Conservation (phyloP, 2,329 filamentous ascomycete species). For the Penicillium sp. region DNA sequence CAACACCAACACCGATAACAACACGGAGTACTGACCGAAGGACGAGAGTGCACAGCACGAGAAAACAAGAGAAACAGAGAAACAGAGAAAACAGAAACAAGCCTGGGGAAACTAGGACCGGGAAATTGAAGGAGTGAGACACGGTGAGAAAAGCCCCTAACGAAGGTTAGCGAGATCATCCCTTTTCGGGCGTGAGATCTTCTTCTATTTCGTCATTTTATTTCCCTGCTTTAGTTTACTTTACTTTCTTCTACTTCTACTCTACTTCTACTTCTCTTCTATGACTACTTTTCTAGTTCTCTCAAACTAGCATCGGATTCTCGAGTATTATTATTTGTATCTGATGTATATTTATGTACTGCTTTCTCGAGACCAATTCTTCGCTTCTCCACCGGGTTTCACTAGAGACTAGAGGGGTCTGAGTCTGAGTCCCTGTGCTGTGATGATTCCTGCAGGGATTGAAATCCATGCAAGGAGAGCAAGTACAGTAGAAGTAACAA, state of each 20-base stretch:
- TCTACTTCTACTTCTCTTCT: not conserved
- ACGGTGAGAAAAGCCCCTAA: slow-evolving; percentile 8
- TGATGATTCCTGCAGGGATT: not conserved
- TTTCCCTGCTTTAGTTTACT: not conserved
- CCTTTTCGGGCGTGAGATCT: not conserved
- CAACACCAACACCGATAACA: not conserved
- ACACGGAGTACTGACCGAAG: slow-evolving; percentile 8
- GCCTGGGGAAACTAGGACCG: not conserved
- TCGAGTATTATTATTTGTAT: not conserved
- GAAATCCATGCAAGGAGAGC: not conserved
- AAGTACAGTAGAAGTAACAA: not conserved
- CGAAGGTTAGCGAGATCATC: slow-evolving; percentile 4
- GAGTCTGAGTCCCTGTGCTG: not conserved
- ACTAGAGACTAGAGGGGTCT: no score
- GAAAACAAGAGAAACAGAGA: slow-evolving; percentile 1
- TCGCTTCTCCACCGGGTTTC: not conserved
- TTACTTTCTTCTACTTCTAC: not conserved
- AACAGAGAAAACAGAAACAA: not conserved
- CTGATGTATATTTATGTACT: not conserved
- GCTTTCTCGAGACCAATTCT: not conserved
- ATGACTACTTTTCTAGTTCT: not conserved
- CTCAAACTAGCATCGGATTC: not conserved
- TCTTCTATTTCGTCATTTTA: not conserved
- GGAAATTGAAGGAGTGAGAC: not conserved
- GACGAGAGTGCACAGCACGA: slow-evolving; percentile 24